Base-by-base conservation (phyloP, 176 grass and related monocot species). In the Oryza coarctata region DNA sequence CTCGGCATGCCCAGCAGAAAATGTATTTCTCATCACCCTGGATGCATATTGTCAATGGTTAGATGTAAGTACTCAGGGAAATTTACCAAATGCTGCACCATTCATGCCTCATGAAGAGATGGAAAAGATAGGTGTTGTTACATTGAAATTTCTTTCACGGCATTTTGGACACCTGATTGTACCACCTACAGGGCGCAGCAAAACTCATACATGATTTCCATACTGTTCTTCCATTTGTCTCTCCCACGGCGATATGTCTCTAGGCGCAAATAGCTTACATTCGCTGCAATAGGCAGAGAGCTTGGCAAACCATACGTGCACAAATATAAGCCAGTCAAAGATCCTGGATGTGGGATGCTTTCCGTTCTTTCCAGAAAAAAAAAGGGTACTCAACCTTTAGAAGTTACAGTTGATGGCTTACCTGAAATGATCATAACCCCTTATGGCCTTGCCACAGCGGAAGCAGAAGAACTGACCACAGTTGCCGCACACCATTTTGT, bases 1-100 rank as follows among this genome's bases (percentile, higher is more conserved):
- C 62, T 78, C 66, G 68, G 78, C 87, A 93, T 17, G 87, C 84
- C 87, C 87, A 87, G 40, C 91, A 90, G 82, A 85, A 92, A 9
- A 93, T 78, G 30, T 85, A 86, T 73, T 70, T 85, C 22, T 93
- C 79, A 18, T 87, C 55, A 2, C 71, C 79, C 73, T 87, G 52
- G 57, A 76, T 71, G 29, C 31, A 64, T 4, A 61, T n/a, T 0
- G 39, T 40, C 23, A 65, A 22, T 20, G 9, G 60, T 31, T 33
- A 79, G 39, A 65, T 23, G 13, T 20, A 43, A n/a, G n/a, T 26
- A 12, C 9, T 22, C 8, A 64, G 5, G 2, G 6, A 44, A 76
- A 38, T 17, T 23, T 28, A 61, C 50, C 1, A 14, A 36, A 75
- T 61, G 33, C 31, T 17, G 5, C 22, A 55, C 12, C 6, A 76